Evolutionary conservation across 1,139 yeast species (phyloP).

Genomic region (Candida tropicalis): DNA sequence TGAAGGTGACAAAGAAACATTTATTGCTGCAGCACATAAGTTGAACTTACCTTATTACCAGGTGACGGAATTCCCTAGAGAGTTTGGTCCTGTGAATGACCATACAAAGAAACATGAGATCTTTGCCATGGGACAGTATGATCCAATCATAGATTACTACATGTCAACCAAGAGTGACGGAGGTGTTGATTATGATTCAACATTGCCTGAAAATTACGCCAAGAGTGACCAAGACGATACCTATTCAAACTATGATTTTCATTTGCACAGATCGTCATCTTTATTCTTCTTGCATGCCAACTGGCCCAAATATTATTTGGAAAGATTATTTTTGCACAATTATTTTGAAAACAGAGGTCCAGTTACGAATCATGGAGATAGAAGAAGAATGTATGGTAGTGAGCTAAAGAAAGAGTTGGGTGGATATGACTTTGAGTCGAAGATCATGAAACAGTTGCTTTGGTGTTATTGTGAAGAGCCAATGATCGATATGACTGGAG

Average conservation of each 20-base stretch:
- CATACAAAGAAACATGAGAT: constrained; percentile 26
- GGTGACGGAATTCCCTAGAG: constrained; percentile 45
- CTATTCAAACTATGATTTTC: constrained; percentile 31
- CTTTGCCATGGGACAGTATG: constrained; percentile 43
- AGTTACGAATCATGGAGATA: constrained; percentile 18
- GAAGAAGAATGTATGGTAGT: constrained; percentile 33
- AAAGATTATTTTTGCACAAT: constrained; percentile 28
- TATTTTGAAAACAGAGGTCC: constrained; percentile 31
- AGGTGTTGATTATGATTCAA: constrained; percentile 19
- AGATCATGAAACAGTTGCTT: constrained; percentile 27
- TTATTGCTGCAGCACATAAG: constrained; percentile 60
- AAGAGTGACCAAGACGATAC: constrained; percentile 22
- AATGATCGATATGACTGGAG: constrained; percentile 22
- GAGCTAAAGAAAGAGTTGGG: constrained; percentile 29
- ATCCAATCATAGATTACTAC: constrained; percentile 36
- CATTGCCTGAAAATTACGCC: constrained; percentile 25
- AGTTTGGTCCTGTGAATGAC: constrained; percentile 33
- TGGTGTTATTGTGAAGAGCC: constrained; percentile 33
- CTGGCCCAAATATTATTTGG: constrained; percentile 37
- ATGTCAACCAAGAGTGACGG: constrained; percentile 19
- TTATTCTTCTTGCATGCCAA: constrained; percentile 41
- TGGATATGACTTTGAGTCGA: constrained; percentile 34
- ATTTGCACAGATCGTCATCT: constrained; percentile 30
- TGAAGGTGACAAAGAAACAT: constrained; percentile 67
- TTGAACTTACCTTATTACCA: constrained; percentile 55